A percentile compares a stretch with the other conserved stretches of the same genome.
Conservation (phyloP, 331 rosid species). For the Quercus tomentella region DNA sequence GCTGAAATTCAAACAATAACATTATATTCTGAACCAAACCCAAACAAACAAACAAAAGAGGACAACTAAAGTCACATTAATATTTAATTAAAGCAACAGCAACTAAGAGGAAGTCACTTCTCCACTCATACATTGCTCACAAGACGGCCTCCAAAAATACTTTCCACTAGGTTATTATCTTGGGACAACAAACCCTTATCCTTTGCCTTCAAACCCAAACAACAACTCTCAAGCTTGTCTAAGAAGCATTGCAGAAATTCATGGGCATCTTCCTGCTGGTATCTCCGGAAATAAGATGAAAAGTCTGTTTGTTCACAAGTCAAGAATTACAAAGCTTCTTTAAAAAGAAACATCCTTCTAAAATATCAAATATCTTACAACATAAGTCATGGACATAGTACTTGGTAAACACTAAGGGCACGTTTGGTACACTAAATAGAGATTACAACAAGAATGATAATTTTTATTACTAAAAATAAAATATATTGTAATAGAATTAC, state of each 20-base stretch:
- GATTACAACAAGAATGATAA: no score
- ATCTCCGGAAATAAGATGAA: constrained; percentile 56
- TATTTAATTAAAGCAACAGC: not conserved
- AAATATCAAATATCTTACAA: not conserved
- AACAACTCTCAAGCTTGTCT: constrained; percentile 67
- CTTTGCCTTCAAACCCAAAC: constrained; percentile 25
- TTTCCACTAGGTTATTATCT: constrained; percentile 56
- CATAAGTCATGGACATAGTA: not conserved
- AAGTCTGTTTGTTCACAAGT: constrained; percentile 41
- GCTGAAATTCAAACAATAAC: constrained; percentile 44
- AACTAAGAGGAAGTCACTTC: not conserved
- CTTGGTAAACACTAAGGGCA: not conserved
- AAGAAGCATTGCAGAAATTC: constrained; percentile 83
- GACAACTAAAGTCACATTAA: not conserved
- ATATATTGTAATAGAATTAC: no score
- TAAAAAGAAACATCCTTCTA: not conserved
- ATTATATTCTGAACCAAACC: not conserved
- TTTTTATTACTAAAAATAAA: no score
- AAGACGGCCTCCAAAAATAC: constrained; percentile 76
- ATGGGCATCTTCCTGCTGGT: constrained; percentile 95
- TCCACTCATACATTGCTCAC: constrained; percentile 58
- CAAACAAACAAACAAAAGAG: constrained; percentile 3
- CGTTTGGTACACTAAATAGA: no score
- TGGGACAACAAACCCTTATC: constrained; percentile 12
- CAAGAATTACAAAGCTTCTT: constrained; percentile 42